phyloP scores from a whole-genome alignment of 768 basidiomycete species.

The Phanerochaete sordida region DNA sequence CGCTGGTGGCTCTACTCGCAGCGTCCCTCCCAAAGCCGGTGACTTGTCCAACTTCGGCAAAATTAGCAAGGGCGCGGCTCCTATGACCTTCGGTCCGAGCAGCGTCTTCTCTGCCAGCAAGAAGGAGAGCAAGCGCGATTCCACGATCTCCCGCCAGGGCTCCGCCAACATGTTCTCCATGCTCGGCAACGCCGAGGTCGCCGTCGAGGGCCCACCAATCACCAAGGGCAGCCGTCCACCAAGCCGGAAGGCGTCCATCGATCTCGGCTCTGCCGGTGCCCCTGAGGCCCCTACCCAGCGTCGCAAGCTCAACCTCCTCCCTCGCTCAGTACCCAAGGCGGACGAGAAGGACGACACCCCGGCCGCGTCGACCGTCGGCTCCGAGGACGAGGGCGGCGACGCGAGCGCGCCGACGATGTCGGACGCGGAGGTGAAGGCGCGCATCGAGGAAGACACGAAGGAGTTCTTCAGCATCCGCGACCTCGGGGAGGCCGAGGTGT shows the following conservation, averaged over 20 bases:
- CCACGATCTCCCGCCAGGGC: conserved; percentile 71
- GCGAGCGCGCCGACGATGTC: conserved; percentile 46
- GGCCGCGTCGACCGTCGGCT: conserved; percentile 46
- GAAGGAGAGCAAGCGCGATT: conserved; percentile 65
- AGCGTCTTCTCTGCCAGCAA: conserved; percentile 80
- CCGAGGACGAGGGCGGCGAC: conserved; percentile 36
- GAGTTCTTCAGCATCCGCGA: conserved; percentile 86
- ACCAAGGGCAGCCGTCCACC: conserved; percentile 49
- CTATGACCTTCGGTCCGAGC: conserved; percentile 79
- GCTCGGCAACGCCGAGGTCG: conserved; percentile 60
- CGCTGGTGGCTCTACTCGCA: conserved; percentile 35
- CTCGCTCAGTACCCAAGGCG: conserved; percentile 70
- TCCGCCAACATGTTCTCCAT: conserved; percentile 90
- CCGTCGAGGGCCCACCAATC: conserved; percentile 39
- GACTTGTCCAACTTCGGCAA: conserved; percentile 88
- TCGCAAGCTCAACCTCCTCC: conserved; percentile 69
- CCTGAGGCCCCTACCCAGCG: conserved; percentile 52
- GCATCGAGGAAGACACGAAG: conserved; percentile 77
- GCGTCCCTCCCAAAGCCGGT: conserved; percentile 73
- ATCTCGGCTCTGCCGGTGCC: conserved; percentile 40
- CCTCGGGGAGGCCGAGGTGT: conserved; percentile 83
- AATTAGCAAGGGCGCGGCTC: conserved; percentile 61
- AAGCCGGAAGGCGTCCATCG: conserved; percentile 49
- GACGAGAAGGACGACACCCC: conserved; percentile 37
- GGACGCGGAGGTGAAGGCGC: conserved; percentile 64